Conservation (phyloP, 2,329 filamentous ascomycete genomes). For the Cladosporium sp. region DNA sequence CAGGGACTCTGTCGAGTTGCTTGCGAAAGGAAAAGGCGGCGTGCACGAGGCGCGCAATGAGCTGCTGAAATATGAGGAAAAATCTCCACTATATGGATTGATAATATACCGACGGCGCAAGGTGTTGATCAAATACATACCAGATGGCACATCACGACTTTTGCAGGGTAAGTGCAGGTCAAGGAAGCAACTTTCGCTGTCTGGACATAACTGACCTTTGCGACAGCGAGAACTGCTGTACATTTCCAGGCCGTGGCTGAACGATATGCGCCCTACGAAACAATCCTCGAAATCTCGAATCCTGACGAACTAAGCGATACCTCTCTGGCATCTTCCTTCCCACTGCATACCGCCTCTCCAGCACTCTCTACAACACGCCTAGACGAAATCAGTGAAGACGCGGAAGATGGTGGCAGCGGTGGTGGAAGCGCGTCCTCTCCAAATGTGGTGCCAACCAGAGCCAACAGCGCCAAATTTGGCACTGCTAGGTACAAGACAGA, state of each 20-base stretch:
- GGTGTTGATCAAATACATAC: slow-evolving; percentile 87
- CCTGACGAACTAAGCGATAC: slow-evolving; percentile 81
- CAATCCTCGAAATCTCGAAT: slow-evolving; percentile 69
- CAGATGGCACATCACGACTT: slow-evolving; percentile 82
- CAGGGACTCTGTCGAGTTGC: slow-evolving; percentile 80
- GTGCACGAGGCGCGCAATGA: slow-evolving; percentile 76
- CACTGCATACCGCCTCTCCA: slow-evolving; percentile 79
- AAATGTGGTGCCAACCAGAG: slow-evolving; percentile 8
- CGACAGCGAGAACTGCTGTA: slow-evolving; percentile 71
- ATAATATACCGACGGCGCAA: slow-evolving; percentile 84
- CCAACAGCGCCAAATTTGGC: slow-evolving; percentile 16
- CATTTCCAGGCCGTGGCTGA: slow-evolving; percentile 61
- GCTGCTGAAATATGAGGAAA: slow-evolving; percentile 74
- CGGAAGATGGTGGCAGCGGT: slow-evolving; percentile 64
- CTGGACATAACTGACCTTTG: neutral
- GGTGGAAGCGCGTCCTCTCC: slow-evolving; percentile 12
- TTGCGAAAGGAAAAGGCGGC: slow-evolving; percentile 73
- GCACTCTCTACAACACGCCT: slow-evolving; percentile 81
- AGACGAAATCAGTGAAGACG: slow-evolving; percentile 91
- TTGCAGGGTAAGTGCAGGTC: slow-evolving; percentile 70
- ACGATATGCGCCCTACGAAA: slow-evolving; percentile 79
- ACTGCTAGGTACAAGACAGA: slow-evolving; percentile 25
- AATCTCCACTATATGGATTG: slow-evolving; percentile 87
- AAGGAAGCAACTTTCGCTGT: neutral
- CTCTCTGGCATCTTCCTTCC: slow-evolving; percentile 81